Evolutionary conservation across 345 rosid species (phyloP).

Genomic region (Ceriops tagal): DNA sequence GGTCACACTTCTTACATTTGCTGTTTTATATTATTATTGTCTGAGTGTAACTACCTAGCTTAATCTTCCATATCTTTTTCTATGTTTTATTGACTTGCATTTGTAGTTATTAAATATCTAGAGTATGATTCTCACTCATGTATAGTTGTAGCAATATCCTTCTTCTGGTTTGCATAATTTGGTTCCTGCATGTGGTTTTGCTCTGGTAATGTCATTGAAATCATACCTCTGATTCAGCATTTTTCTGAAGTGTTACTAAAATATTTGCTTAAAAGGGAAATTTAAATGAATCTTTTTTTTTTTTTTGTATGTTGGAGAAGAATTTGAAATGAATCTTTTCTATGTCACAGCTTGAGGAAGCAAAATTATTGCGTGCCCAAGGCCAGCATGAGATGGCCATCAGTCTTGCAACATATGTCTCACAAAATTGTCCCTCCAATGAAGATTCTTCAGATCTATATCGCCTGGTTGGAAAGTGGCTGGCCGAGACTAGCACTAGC

Average conservation of each 20-base stretch:
- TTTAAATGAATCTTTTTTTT: no score
- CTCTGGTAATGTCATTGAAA: neutral
- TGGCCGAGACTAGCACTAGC: conserved; percentile 98
- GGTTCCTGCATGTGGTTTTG: neutral
- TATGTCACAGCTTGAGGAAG: conserved; percentile 81
- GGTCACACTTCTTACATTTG: neutral
- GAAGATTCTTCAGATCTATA: conserved; percentile 71
- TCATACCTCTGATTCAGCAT: no score
- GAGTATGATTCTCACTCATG: no score
- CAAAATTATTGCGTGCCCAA: conserved; percentile 84
- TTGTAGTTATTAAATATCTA: neutral
- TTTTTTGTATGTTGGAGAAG: no score
- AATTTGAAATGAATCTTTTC: no score
- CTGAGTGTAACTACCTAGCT: neutral
- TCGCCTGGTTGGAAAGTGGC: conserved; percentile 95
- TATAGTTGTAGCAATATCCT: no score
- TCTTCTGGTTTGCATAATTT: neutral
- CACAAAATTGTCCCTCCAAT: conserved; percentile 51
- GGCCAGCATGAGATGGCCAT: conserved; percentile 95
- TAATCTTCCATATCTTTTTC: neutral
- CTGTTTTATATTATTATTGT: neutral
- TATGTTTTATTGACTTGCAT: neutral
- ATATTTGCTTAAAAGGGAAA: no score
- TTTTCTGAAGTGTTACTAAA: no score
- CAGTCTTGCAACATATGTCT: conserved; percentile 75